phyloP scores from a whole-genome alignment of 371 early-diverging fungal genomes.

The Neoconidiobolus thromboides region DNA sequence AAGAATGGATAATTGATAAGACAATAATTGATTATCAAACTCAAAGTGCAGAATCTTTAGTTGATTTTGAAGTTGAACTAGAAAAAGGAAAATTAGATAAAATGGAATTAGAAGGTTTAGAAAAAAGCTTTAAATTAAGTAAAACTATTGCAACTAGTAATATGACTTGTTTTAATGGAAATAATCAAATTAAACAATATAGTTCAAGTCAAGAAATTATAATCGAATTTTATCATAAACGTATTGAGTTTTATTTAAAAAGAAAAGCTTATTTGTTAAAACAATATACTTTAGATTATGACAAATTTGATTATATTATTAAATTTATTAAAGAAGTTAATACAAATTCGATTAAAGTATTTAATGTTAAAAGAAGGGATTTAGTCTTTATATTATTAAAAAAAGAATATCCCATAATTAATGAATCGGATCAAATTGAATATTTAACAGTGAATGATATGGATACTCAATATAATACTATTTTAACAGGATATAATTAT shows the following conservation, averaged over 20 bases:
- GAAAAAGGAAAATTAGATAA: constrained; percentile 41
- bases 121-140: constrained; percentile 68
- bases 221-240: constrained; percentile 78
- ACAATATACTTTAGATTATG: constrained; percentile 51
- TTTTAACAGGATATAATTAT: constrained; percentile 69
- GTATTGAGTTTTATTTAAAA: constrained; percentile 71
- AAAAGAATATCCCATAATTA: constrained; percentile 45
- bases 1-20: constrained; percentile 36
- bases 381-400: constrained; percentile 58
- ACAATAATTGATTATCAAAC: constrained; percentile 43
- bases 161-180: constrained; percentile 93
- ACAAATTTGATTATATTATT: constrained; percentile 74
- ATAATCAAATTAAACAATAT: constrained; percentile 83
- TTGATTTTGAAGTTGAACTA: constrained; percentile 71
- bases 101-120: constrained; percentile 56
- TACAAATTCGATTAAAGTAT: constrained; percentile 56
- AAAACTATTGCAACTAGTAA: constrained; percentile 62
- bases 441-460: constrained; percentile 18
- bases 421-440: constrained; percentile 20
- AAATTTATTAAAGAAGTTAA: constrained; percentile 91
- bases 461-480: constrained; percentile 15
- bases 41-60: constrained; percentile 60
- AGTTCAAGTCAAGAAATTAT: constrained; percentile 63
- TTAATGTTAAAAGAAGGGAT: constrained; percentile 70
- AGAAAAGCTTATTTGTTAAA: constrained; percentile 76